phyloP scores from a whole-genome alignment of 345 rosid species.

The Pseudoturritis turrita region DNA sequence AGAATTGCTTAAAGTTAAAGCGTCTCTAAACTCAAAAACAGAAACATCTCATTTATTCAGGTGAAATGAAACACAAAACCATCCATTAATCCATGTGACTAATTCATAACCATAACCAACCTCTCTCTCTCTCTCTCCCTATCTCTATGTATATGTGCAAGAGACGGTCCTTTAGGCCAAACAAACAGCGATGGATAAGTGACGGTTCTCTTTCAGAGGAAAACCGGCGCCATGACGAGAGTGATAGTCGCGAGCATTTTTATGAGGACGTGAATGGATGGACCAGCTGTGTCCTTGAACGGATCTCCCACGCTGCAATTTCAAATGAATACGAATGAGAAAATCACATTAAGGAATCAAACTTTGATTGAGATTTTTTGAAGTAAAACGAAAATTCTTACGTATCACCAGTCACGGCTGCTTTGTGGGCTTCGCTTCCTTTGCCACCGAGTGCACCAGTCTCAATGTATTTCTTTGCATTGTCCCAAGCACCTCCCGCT shows the following conservation, averaged over 20 bases:
- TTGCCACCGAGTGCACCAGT: slow-evolving; percentile 98
- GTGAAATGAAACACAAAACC: slow-evolving; percentile 21
- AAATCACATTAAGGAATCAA: background rate
- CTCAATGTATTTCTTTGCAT: slow-evolving; percentile 94
- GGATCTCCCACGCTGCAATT: slow-evolving; percentile 95
- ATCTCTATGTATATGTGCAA: slow-evolving; percentile 30
- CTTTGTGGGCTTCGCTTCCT: slow-evolving; percentile 96
- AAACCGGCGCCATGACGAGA: slow-evolving; percentile 94
- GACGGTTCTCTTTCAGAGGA: slow-evolving; percentile 37
- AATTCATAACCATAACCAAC: slow-evolving; percentile 11
- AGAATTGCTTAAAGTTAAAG: background rate
- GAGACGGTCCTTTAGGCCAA: slow-evolving; percentile 6
- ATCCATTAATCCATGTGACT: slow-evolving; percentile 20
- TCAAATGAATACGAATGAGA: background rate
- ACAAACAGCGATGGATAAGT: background rate
- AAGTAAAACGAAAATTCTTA: slow-evolving; percentile 36
- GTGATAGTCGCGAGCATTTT: slow-evolving; percentile 85
- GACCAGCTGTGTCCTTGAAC: slow-evolving; percentile 97
- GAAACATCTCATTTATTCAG: slow-evolving; percentile 26
- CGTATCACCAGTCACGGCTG: slow-evolving; percentile 98
- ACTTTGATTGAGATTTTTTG: background rate
- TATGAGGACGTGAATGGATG: slow-evolving; percentile 89
- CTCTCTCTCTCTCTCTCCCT: slow-evolving; percentile 4
- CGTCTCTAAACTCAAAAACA: slow-evolving; percentile 21
- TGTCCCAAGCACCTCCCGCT: slow-evolving; percentile 99